phyloP scores from a whole-genome alignment of 768 basidiomycete genomes.

The Trametes cinnabarina region DNA sequence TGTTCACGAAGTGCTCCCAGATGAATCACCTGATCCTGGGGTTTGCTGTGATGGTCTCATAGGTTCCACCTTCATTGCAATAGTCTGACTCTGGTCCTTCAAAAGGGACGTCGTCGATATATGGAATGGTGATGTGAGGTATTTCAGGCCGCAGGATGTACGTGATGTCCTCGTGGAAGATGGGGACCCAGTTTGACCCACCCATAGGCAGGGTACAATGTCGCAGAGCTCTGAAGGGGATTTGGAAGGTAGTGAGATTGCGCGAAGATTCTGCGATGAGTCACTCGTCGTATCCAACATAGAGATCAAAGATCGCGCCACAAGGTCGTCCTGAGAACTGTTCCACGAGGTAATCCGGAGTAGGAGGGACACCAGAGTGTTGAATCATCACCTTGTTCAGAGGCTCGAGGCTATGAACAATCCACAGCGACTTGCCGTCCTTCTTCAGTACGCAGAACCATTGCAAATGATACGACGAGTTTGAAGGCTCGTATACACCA shows the following conservation, averaged over 20 bases:
- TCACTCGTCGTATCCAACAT: constrained; percentile 13
- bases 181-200: too few relatives aligned
- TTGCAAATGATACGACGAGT: too few relatives aligned
- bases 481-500: too few relatives aligned
- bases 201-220: not conserved
- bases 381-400: too few relatives aligned
- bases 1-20: too few relatives aligned
- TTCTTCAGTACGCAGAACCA: too few relatives aligned
- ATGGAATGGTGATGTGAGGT: too few relatives aligned
- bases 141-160: constrained; percentile 3
- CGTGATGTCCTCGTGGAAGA: constrained; percentile 12
- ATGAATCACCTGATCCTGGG: not conserved
- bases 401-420: too few relatives aligned
- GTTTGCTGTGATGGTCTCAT: not conserved
- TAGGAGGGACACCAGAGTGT: too few relatives aligned
- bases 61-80: not conserved
- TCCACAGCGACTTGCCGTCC: too few relatives aligned
- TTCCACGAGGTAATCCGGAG: too few relatives aligned
- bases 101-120: not conserved
- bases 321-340: constrained; percentile 18
- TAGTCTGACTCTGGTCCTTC: not conserved
- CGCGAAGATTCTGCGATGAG: constrained; percentile 4
- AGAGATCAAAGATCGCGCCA: constrained; percentile 15
- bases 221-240: constrained; percentile 7
- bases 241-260: constrained; percentile 15